These are phyloP conservation scores for Pythium plurisporium DNA, from an alignment of 352 stramenopile species.

Conservation along the genomic window DNA sequence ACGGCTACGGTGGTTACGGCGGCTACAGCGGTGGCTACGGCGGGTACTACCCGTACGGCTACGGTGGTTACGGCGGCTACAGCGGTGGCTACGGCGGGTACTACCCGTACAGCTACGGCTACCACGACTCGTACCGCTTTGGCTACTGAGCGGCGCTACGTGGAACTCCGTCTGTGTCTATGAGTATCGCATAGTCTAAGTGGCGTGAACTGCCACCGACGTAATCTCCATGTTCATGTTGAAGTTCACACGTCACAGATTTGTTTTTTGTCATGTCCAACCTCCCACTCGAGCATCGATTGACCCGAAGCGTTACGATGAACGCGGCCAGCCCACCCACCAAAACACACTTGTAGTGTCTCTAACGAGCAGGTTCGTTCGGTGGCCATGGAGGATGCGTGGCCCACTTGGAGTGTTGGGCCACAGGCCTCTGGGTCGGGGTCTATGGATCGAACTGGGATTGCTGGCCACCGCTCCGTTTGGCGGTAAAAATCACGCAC, in stretches of 20 bases:
- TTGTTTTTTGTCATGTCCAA: background rate
- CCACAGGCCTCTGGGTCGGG: too few relatives aligned
- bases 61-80: background rate
- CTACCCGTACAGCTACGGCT: background rate
- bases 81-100: background rate
- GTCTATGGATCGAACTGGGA: too few relatives aligned
- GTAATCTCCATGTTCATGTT: background rate
- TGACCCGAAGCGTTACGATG: too few relatives aligned
- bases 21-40: background rate
- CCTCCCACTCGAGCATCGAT: background rate
- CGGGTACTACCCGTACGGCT: constrained; percentile 3
- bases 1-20: constrained; percentile 3
- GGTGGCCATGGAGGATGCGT: too few relatives aligned
- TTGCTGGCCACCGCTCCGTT: too few relatives aligned
- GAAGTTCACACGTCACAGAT: constrained; percentile 5
- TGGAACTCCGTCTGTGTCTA: background rate
- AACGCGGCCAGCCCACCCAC: too few relatives aligned
- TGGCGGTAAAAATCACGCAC: too few relatives aligned
- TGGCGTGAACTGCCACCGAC: background rate
- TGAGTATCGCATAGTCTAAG: background rate
- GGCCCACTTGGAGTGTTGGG: too few relatives aligned
- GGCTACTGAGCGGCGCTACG: background rate
- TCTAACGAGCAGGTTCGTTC: too few relatives aligned
- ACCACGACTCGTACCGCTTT: background rate
- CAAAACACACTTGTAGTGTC: too few relatives aligned